phyloP scores from a whole-genome alignment of 1,284 basidiomycete species.

The Wolfiporia cocos region DNA sequence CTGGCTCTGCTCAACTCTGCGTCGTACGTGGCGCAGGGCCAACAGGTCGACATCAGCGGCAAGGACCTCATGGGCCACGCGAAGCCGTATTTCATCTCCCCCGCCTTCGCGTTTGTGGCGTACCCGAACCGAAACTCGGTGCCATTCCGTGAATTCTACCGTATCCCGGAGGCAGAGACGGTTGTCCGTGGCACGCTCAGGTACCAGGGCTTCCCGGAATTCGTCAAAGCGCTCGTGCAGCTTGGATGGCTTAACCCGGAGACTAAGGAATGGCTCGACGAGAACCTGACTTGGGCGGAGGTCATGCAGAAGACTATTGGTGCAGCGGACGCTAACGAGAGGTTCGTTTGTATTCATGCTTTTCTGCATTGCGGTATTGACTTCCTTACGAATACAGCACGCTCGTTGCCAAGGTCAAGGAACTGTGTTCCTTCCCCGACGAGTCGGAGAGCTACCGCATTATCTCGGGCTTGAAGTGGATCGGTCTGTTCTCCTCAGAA shows the following conservation, averaged over 20 bases:
- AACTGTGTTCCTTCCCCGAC: constrained; percentile 67
- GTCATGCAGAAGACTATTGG: constrained; percentile 79
- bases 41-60: constrained; percentile 61
- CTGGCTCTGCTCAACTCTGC: constrained; percentile 93
- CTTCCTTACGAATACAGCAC: constrained; percentile 32
- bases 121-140: constrained; percentile 98
- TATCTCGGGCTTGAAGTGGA: constrained; percentile 86
- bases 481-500: constrained; percentile 84
- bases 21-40: constrained; percentile 68
- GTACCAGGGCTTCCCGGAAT: constrained; percentile 98
- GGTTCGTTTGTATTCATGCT: constrained; percentile 33
- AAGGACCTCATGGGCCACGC: constrained; percentile 83
- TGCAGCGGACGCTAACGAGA: constrained; percentile 65
- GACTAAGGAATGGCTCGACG: constrained; percentile 75
- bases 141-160: constrained; percentile 83
- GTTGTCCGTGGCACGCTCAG: constrained; percentile 91
- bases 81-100: constrained; percentile 93
- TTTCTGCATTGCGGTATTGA: neutral
- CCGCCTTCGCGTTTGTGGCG: constrained; percentile 93
- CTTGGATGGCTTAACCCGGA: constrained; percentile 84
- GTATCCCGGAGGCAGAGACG: constrained; percentile 92
- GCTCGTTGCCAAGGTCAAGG: constrained; percentile 68
- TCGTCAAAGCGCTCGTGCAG: constrained; percentile 85
- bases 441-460: constrained; percentile 70
- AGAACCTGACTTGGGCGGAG: constrained; percentile 76